Percentiles rank a stretch among this genome's conserved stretches.
These are phyloP conservation scores for Ruellia speciosa DNA, from an alignment of 305 asterid genomes.

Conservation along the genomic window DNA sequence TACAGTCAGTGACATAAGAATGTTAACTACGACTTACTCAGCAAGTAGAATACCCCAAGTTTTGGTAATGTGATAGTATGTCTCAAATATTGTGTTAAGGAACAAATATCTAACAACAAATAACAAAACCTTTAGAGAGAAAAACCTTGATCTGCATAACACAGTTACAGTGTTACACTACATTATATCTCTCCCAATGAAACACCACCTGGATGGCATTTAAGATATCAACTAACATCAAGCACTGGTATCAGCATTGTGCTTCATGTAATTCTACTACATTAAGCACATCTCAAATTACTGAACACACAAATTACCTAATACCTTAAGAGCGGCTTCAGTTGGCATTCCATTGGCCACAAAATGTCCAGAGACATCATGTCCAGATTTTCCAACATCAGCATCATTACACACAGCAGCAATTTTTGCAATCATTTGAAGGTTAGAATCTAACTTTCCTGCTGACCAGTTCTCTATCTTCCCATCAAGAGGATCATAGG, in stretches of 20 bases:
- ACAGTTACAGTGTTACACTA: not conserved
- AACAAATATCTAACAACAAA: not conserved
- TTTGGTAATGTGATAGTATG: not conserved
- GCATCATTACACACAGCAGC: conserved; percentile 72
- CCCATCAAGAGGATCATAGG: not conserved
- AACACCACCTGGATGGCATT: not conserved
- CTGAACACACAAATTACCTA: not conserved
- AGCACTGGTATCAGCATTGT: not conserved
- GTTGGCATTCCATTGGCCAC: conserved; percentile 72
- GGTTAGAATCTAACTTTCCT: conserved; percentile 48
- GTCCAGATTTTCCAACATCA: conserved; percentile 47
- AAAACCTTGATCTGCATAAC: not conserved
- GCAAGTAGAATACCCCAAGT: conserved; percentile 12
- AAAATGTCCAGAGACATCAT: conserved; percentile 33
- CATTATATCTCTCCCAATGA: not conserved
- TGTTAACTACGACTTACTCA: not conserved
- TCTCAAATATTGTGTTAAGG: not conserved
- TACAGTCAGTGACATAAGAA: conserved; percentile 15
- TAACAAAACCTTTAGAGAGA: not conserved
- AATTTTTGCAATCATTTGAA: conserved; percentile 55
- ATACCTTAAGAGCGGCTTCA: conserved; percentile 76
- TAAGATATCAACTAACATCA: not conserved
- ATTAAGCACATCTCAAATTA: not conserved
- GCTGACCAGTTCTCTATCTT: conserved; percentile 42
- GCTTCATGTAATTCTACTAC: not conserved